A percentile compares a stretch with the other conserved stretches of the same genome.
Conservation (phyloP, 345 rosid species). For the Eucalyptus marginata region DNA sequence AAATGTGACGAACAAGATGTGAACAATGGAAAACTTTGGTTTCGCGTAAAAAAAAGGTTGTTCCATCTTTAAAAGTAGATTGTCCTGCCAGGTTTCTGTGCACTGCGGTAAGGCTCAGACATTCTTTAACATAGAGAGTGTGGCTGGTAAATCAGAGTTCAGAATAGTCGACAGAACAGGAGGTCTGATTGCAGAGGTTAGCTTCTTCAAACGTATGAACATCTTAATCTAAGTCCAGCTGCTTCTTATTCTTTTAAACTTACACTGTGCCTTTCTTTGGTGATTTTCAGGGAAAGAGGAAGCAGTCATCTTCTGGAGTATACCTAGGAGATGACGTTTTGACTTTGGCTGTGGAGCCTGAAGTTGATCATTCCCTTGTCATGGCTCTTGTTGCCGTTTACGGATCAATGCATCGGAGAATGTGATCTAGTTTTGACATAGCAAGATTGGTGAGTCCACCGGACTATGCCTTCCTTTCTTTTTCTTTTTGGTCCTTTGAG, state of each 20-base stretch:
- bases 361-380: conserved; percentile 34
- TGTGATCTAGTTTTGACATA: conserved; percentile 1
- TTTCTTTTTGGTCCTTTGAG: background rate
- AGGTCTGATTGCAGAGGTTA: conserved; percentile 28
- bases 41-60: conserved; percentile 10
- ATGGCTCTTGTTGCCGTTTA: conserved; percentile 33
- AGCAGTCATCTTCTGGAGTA: conserved; percentile 37
- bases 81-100: conserved; percentile 8
- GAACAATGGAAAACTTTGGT: conserved; percentile 14
- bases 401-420: conserved; percentile 30
- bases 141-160: conserved; percentile 9
- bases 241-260: background rate
- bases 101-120: background rate
- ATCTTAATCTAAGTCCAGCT: background rate
- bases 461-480: background rate
- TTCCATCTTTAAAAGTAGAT: background rate
- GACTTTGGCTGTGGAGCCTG: conserved; percentile 32
- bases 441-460: background rate
- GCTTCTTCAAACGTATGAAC: background rate
- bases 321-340: conserved; percentile 39
- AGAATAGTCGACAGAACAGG: conserved; percentile 13
- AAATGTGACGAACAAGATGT: background rate
- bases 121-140: background rate
- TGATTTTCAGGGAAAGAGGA: conserved; percentile 32
- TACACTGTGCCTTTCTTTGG: background rate